Evolutionary conservation across 2,329 filamentous ascomycete genomes (phyloP).

Genomic region (Lecanicillium sp.): DNA sequence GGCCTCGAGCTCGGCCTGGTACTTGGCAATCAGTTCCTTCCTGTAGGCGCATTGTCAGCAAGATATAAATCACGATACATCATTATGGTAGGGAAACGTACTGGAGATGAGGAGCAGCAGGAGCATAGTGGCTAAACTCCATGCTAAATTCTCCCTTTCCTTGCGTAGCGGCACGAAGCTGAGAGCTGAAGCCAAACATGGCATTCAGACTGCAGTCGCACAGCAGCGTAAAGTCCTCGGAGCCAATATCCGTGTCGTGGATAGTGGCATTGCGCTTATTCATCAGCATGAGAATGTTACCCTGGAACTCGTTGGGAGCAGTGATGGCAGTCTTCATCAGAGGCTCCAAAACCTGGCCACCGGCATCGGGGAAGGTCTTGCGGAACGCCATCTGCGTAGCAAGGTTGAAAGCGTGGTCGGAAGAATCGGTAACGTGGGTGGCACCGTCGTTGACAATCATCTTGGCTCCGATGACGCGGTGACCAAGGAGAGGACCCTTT

Average conservation of each 20-base stretch:
- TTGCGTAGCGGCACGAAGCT: slow-evolving; percentile 87
- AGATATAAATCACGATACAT: neutral
- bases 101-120: slow-evolving; percentile 83
- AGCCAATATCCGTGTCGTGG: slow-evolving; percentile 87
- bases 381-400: slow-evolving; percentile 95
- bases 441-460: slow-evolving; percentile 97
- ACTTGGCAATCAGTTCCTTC: slow-evolving; percentile 51
- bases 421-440: slow-evolving; percentile 96
- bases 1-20: slow-evolving; percentile 49
- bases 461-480: slow-evolving; percentile 78
- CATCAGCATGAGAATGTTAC: slow-evolving; percentile 85
- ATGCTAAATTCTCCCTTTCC: slow-evolving; percentile 98
- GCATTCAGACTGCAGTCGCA: slow-evolving; percentile 90
- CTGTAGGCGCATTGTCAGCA: slow-evolving; percentile 22
- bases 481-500: slow-evolving; percentile 85
- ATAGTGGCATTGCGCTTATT: slow-evolving; percentile 97
- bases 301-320: slow-evolving; percentile 94
- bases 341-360: slow-evolving; percentile 82
- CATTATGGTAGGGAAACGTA: slow-evolving; percentile 35
- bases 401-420: slow-evolving; percentile 89
- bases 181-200: slow-evolving; percentile 96
- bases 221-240: slow-evolving; percentile 86
- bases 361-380: slow-evolving; percentile 77
- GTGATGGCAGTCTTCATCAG: slow-evolving; percentile 98
- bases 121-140: slow-evolving; percentile 95